These are phyloP conservation scores for Penicillium soppii DNA, from an alignment of 495 filamentous ascomycete species.

Conservation along the genomic window DNA sequence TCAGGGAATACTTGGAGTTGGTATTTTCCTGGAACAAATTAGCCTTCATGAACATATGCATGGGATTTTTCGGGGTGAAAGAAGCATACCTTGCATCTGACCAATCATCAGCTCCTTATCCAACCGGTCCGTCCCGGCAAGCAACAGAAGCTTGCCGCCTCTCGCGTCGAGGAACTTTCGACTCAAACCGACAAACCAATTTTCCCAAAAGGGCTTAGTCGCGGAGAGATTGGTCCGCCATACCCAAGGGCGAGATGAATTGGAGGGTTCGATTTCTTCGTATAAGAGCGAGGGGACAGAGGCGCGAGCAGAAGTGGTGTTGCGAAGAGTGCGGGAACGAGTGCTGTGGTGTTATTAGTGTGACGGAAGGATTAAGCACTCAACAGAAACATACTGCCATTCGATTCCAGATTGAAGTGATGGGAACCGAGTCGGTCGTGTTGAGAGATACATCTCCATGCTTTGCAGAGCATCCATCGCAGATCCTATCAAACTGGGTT, in stretches of 20 bases:
- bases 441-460: conserved; percentile 89
- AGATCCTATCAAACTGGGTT: conserved; percentile 43
- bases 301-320: conserved; percentile 71
- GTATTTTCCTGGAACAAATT: conserved; percentile 70
- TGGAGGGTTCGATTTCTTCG: conserved; percentile 38
- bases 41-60: not conserved
- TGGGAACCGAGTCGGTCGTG: conserved; percentile 75
- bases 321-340: conserved; percentile 84
- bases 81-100: conserved; percentile 82
- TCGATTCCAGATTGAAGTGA: conserved; percentile 77
- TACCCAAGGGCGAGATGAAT: conserved; percentile 54
- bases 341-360: conserved; percentile 42
- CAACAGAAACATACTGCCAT: conserved; percentile 68
- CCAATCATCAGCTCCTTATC: conserved; percentile 96
- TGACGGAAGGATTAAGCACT: not conserved
- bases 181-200: conserved; percentile 88
- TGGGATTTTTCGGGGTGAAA: not conserved
- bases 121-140: conserved; percentile 91
- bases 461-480: conserved; percentile 90
- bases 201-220: conserved; percentile 91
- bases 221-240: conserved; percentile 85
- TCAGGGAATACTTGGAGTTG: conserved; percentile 92
- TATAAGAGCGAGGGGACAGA: conserved; percentile 83
- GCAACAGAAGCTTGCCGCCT: conserved; percentile 85
- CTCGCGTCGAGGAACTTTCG: conserved; percentile 80